Evolutionary conservation across 495 filamentous ascomycete species (phyloP), one percentile per base, ranked within the genome.

Genomic region (Terfezia boudieri): DNA sequence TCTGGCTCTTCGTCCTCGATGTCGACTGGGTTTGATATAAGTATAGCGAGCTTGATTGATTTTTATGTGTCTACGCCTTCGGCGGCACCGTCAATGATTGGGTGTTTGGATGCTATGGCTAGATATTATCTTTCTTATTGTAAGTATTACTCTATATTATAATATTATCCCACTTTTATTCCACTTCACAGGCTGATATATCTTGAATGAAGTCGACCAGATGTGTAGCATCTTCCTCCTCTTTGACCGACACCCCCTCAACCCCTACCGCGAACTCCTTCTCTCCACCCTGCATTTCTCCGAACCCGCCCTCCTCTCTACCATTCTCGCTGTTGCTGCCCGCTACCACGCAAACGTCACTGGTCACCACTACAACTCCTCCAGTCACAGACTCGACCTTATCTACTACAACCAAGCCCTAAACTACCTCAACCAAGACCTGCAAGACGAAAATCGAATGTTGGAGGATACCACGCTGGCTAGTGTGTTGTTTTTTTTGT

Each of bases 151-250:
- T 32, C 26, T 32, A 32, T 32, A 32, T 57, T 55, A 10, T 43
- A 38, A 16, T 23, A 8, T 51, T 53, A 26, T 36, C 53, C 52
- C 36, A 46, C 41, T 32, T 32, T 32, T 7, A 5, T 32, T 7
- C 26, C 26, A 0, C 26, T 32, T 36, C 16, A 11, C 52, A 53
- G 22, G 4, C 10, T 53, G 9, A 53, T 38, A 26, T 32, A 36
- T 37, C 23, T 9, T 37, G n/a, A 23, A 23, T 59, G 62, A 61
- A 49, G 62, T 62, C 37, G 54, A 57, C 50, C 57, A 59, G 14
- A 61, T 65, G 22, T 65, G 59, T 36, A 50, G 62, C 36, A 61
- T 64, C 52, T 60, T 65, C 32, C 56, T 65, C 53, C 62, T 65
- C 37, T 64, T 64, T 48, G 62, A 65, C 36, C 50, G 58, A 32